Base-by-base conservation (phyloP, 495 filamentous ascomycete species). In the Penicillium arizonense region DNA sequence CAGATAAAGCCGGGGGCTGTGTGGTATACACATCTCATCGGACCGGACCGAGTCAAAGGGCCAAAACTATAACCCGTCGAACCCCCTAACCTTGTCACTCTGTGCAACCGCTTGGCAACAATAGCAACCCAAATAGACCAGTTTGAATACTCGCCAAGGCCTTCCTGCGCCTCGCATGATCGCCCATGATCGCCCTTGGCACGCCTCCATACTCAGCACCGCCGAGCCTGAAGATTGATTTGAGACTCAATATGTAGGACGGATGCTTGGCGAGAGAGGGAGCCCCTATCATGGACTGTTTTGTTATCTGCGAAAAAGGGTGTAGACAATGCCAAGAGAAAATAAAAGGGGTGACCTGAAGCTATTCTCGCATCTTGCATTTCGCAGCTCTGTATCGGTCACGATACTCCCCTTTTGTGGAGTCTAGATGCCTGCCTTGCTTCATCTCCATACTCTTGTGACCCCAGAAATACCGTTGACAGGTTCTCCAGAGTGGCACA, bases 101-200 rank as follows among this genome's bases (percentile, higher is more conserved):
- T 11, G 58, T 47, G 52, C 33, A 39, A 62, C 55, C 30, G 44
- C 62, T 64, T 59, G 62, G 62, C 62, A 47, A 47, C 49, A 44
- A 34, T 52, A 51, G 51, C 53, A 64, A 50, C 37, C 2, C 38
- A 40, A 43, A 41, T 50, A 5, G 28, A 30, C 28, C 8, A 8
- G 28, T 30, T 30, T 30, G 28, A 30, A 30, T 30, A 9, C 28
- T 30, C 6, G 30, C 36, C 39, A 52, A 47, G 49, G 44, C 33
- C 38, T 16, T n/a, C 37, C 23, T 33, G n/a, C 18, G 18, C 18
- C 18, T 18, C 18, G 18, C 59, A 55, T 62, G 62, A 65, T 65
- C 62, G 62, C 56, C 59, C 56, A 55, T 62, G 62, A 65, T 65
- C 62, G 62, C 56, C 62, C 62, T 65, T 65, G 62, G 62, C 62